Evolutionary conservation across 2,329 filamentous ascomycete genomes (phyloP), one percentile per base, ranked within the genome.

Genomic region (Aspergillus sp.): DNA sequence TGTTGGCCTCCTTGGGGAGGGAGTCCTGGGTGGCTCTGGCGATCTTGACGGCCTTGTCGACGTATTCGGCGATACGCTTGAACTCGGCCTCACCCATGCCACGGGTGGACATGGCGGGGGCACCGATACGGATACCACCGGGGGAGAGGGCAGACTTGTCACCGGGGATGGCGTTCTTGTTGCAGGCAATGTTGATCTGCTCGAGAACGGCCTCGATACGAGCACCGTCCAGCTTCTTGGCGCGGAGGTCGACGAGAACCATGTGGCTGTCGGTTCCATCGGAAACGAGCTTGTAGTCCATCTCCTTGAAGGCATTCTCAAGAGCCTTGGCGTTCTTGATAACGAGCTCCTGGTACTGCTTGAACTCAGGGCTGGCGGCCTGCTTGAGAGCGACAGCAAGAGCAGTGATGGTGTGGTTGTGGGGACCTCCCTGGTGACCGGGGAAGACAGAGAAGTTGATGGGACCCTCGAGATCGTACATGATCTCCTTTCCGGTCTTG

Each of bases 331-430:
- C 87, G 67, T 98, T 98, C 68, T 85, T 79, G 46, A 97, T 78
- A 43, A 97, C 90, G 62, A 88, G 85, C 60, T 88, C 76, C 71
- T 98, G 93, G 73, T 98, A 98, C 43, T 86, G 78, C 66, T 86
- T 87, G 77, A 98, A 98, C 63, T 95, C 90, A 39, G 85, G 81
- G 5, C 83, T 83, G 64, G 90, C 88, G 3, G 89, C 89, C 71
- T 98, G 93, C 74, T 95, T 94, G 47, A 98, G 78, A 9, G 93
- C 93, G 39, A 98, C 93, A 13, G 93, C 83, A 27, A 98, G 78
- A 36, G 93, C 93, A 31, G 93, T 94, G 67, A 98, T 98, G 57
- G 93, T 98, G 76, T 98, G 93, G 75, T 98, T 98, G 74, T 98
- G 93, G 42, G 93, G 93, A 26, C 93, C 93, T 65, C 93, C 93